These are phyloP conservation scores for peach (Prunus persica) DNA, from an alignment of 306 rosid genomes.

Conservation along the genomic window DNA sequence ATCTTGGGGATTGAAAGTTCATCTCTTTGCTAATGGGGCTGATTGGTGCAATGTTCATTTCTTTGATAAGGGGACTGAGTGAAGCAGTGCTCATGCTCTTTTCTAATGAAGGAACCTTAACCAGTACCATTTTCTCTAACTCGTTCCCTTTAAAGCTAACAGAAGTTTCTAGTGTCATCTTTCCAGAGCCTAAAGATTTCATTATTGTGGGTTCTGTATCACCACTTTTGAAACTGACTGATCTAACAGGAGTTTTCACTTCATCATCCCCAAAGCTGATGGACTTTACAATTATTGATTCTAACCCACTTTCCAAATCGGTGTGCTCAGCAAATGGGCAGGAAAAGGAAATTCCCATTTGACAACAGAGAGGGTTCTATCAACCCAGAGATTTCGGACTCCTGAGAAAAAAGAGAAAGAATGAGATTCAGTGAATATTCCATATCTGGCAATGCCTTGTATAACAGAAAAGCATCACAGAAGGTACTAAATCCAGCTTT, in stretches of 20 bases:
- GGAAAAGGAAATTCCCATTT: slow-evolving; percentile 77
- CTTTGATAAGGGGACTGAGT: slow-evolving; percentile 36
- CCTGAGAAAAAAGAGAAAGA: slow-evolving; percentile 37
- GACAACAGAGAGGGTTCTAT: slow-evolving; percentile 18
- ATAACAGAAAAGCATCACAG: not conserved
- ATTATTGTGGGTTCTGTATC: slow-evolving; percentile 65
- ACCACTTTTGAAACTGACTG: slow-evolving; percentile 57
- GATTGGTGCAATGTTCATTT: slow-evolving; percentile 30
- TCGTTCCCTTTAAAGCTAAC: slow-evolving; percentile 70
- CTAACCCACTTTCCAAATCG: slow-evolving; percentile 60
- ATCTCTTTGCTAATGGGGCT: slow-evolving; percentile 42
- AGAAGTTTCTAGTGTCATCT: slow-evolving; percentile 68
- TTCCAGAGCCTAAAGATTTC: slow-evolving; percentile 65
- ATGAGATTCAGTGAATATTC: slow-evolving; percentile 8
- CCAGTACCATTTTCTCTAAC: slow-evolving; percentile 35
- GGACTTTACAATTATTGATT: slow-evolving; percentile 67
- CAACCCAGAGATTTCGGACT: slow-evolving; percentile 23
- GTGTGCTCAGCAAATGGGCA: slow-evolving; percentile 62
- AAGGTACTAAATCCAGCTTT: slow-evolving; percentile 6
- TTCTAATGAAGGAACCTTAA: slow-evolving; percentile 36
- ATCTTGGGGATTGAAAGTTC: slow-evolving; percentile 30
- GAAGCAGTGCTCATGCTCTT: slow-evolving; percentile 14
- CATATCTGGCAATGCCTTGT: slow-evolving; percentile 21
- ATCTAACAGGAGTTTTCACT: slow-evolving; percentile 55
- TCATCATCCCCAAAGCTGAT: slow-evolving; percentile 55